Evolutionary conservation across 2,329 filamentous ascomycete genomes (phyloP).

Genomic region (Hypoxylon sp.): DNA sequence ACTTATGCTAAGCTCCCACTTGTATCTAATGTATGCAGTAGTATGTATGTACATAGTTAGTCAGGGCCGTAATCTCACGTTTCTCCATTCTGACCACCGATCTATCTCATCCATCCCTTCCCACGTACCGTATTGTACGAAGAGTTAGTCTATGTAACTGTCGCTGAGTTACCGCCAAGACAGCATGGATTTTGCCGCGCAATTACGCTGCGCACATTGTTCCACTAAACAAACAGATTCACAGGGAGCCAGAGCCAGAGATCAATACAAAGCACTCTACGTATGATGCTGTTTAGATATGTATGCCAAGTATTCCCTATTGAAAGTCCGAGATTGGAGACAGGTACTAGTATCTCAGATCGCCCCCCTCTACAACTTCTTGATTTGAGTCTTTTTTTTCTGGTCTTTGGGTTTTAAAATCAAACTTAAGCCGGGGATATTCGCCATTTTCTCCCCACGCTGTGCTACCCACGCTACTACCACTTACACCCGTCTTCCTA

Average conservation of each 20-base stretch:
- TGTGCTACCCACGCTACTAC: constrained; percentile 34
- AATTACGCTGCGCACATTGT: constrained; percentile 43
- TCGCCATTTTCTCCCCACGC: constrained; percentile 22
- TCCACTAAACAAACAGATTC: constrained; percentile 31
- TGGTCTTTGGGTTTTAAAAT: constrained; percentile 13
- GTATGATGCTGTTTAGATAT: constrained; percentile 31
- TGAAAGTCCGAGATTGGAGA: constrained; percentile 33
- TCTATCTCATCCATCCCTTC: not conserved
- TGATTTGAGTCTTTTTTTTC: constrained; percentile 25
- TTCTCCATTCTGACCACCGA: constrained; percentile 31
- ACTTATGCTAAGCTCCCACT: constrained; percentile 26
- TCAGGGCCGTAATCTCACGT: constrained; percentile 34
- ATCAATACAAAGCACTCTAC: constrained; percentile 28
- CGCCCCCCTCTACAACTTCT: constrained; percentile 2
- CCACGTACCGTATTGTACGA: constrained; percentile 21
- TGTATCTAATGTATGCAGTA: constrained; percentile 18
- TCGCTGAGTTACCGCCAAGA: constrained; percentile 35
- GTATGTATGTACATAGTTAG: constrained; percentile 8
- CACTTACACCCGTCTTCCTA: constrained; percentile 23
- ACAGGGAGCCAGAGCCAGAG: constrained; percentile 27
- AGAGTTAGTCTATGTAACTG: not conserved
- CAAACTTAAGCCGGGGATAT: constrained; percentile 17
- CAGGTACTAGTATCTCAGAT: constrained; percentile 38
- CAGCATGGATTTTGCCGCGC: constrained; percentile 47
- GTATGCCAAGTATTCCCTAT: constrained; percentile 40